Conservation (phyloP, 768 basidiomycete genomes). For the Saitozyma sp. region DNA sequence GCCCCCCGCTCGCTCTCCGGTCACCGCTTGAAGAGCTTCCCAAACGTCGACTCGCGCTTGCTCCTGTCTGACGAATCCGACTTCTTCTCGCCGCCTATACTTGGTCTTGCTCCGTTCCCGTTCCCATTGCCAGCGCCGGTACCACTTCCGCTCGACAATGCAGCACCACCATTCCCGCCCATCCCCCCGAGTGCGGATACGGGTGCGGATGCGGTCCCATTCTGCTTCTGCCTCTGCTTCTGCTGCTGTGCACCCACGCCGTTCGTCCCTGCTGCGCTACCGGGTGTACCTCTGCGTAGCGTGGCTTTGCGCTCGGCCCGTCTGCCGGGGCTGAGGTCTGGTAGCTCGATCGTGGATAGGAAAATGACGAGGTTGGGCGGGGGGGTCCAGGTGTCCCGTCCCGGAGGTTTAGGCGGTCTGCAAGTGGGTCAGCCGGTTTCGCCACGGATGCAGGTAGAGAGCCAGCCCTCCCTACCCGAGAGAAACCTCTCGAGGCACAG, state of each 20-base stretch:
- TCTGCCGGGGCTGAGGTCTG: constrained; percentile 43
- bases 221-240: too few species aligned
- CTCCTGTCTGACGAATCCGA: background rate
- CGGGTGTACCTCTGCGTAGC: too few species aligned
- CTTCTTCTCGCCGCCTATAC: background rate
- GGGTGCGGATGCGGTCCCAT: too few species aligned
- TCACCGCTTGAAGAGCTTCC: background rate
- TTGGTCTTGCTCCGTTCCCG: background rate
- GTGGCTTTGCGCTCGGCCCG: background rate
- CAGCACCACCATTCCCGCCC: background rate
- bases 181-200: background rate
- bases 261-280: too few species aligned
- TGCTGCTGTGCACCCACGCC: too few species aligned
- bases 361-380: constrained; percentile 47
- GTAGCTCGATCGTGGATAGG: constrained; percentile 49
- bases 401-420: too few species aligned
- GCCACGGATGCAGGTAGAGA: too few species aligned
- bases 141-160: background rate
- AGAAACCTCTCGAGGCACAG: too few species aligned
- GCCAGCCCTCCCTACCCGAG: too few species aligned
- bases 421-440: too few species aligned
- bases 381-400: constrained; percentile 21
- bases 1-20: too few species aligned
- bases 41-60: background rate
- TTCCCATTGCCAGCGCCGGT: background rate